Evolutionary conservation across 768 basidiomycete species (phyloP).

Genomic region (Leccinum variicolor): DNA sequence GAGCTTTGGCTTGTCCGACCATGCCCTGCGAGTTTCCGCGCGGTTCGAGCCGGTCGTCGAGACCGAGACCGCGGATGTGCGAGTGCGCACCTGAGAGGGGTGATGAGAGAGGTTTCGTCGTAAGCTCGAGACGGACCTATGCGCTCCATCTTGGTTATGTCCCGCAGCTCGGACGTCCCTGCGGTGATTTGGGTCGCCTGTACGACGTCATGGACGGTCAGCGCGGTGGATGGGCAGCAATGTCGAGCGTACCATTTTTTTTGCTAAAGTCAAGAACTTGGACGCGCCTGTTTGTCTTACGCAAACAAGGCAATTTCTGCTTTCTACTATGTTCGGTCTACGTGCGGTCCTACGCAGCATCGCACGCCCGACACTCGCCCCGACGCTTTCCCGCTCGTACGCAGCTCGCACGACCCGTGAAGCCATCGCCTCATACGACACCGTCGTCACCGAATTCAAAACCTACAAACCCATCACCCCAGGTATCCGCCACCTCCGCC

Average conservation of each 20-base stretch:
- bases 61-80: constrained; percentile 92
- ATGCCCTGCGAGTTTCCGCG: constrained; percentile 89
- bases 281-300: constrained; percentile 33
- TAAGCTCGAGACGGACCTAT: constrained; percentile 45
- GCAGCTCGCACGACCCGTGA: constrained; percentile 34
- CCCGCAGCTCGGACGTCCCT: constrained; percentile 74
- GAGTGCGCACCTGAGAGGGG: constrained; percentile 71
- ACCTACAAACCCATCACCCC: constrained; percentile 89
- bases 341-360: constrained; percentile 18
- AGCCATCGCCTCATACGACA: constrained; percentile 30
- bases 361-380: constrained; percentile 1
- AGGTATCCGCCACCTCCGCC: constrained; percentile 79
- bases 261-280: not conserved
- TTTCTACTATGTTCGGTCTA: constrained; percentile 15
- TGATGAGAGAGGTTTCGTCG: not conserved
- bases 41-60: constrained; percentile 90
- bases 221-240: not conserved
- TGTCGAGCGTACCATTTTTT: constrained; percentile 26
- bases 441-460: constrained; percentile 65
- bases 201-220: constrained; percentile 5
- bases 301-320: constrained; percentile 25
- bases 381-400: constrained; percentile 26
- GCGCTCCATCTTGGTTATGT: constrained; percentile 91
- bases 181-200: constrained; percentile 74
- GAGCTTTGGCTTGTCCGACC: constrained; percentile 94